These are phyloP conservation scores for Gnomoniopsis smithogilvyi DNA, from an alignment of 2,329 filamentous ascomycete species.

Conservation along the genomic window DNA sequence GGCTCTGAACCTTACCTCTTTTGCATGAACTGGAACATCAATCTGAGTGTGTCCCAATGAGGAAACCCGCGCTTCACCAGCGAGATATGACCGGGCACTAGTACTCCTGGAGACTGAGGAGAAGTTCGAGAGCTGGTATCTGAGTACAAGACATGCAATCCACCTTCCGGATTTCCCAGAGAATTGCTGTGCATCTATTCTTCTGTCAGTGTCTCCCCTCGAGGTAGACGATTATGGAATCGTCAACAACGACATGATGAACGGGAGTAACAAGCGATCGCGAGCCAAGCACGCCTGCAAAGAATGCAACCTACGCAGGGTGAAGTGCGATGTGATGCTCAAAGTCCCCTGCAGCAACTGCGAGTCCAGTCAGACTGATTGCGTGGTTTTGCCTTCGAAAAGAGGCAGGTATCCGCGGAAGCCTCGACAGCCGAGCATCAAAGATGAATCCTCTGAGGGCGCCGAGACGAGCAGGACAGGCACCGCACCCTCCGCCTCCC, in stretches of 20 bases:
- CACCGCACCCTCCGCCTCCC: neutral
- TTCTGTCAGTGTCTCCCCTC: no score
- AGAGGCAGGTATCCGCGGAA: conserved; percentile 21
- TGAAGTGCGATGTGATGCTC: conserved; percentile 22
- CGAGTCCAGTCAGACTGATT: conserved; percentile 13
- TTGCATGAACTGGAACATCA: no score
- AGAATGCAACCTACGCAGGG: conserved; percentile 22
- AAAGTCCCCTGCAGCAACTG: conserved; percentile 22
- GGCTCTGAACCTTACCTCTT: no score
- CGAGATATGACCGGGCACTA: no score
- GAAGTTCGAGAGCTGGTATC: no score
- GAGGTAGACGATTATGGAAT: neutral
- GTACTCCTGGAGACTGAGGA: no score
- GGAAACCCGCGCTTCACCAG: no score
- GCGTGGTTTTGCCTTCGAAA: conserved; percentile 19
- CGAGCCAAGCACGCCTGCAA: conserved; percentile 23
- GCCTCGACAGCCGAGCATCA: conserved; percentile 3
- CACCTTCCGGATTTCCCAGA: neutral
- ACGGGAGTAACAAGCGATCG: conserved; percentile 12
- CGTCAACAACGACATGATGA: conserved; percentile 3
- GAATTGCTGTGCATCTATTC: no score
- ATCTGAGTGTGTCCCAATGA: no score
- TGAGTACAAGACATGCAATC: neutral
- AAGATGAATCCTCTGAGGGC: neutral
- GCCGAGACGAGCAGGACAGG: neutral